Evolutionary conservation across 257 asterid genomes (phyloP).

Genomic region (Verbascum thapsus): DNA sequence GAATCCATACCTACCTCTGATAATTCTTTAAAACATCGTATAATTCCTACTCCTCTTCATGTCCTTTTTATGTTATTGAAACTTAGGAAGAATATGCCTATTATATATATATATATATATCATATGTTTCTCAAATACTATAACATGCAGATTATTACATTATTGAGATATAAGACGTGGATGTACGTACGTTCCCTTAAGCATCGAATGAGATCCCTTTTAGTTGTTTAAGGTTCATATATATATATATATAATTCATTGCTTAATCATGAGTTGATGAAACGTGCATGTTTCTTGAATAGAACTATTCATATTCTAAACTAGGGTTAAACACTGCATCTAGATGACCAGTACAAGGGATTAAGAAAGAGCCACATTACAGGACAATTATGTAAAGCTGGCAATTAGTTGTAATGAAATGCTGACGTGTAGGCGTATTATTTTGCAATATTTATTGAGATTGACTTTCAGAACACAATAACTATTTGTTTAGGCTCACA

Average conservation of each 20-base stretch:
- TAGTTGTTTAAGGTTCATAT: slow-evolving; percentile 27
- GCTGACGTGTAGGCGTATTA: slow-evolving; percentile 14
- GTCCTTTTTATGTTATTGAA: neutral
- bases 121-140: slow-evolving; percentile 8
- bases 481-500: slow-evolving; percentile 25
- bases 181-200: slow-evolving; percentile 17
- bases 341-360: slow-evolving; percentile 27
- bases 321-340: slow-evolving; percentile 1
- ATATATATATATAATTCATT: no score
- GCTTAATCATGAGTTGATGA: slow-evolving; percentile 23
- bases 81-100: slow-evolving; percentile 6
- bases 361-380: slow-evolving; percentile 17
- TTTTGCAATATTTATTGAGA: slow-evolving; percentile 29
- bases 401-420: slow-evolving; percentile 31
- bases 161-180: slow-evolving; percentile 11
- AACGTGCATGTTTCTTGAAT: slow-evolving; percentile 26
- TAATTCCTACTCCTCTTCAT: slow-evolving; percentile 21
- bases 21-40: neutral
- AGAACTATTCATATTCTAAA: neutral
- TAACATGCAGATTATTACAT: slow-evolving; percentile 28
- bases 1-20: slow-evolving; percentile 26
- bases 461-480: slow-evolving; percentile 33
- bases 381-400: slow-evolving; percentile 40
- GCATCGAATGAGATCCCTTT: slow-evolving; percentile 14
- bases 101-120: no score